phyloP scores from a whole-genome alignment of 345 rosid species.

The Pistacia vera region DNA sequence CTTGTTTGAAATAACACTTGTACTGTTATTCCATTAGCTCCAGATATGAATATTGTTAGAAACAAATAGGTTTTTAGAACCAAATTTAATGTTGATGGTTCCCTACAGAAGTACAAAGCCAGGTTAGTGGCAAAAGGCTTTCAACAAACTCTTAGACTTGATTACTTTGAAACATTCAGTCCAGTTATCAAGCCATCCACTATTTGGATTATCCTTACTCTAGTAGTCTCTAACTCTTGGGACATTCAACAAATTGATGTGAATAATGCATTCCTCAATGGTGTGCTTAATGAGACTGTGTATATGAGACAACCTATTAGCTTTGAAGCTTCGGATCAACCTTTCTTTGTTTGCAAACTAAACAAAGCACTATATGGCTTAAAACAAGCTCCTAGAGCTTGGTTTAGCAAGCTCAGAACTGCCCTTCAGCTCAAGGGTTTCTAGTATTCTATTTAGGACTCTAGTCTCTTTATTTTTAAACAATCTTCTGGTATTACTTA shows the following conservation, averaged over 20 bases:
- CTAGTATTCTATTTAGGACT: too few species aligned
- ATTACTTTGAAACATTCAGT: not conserved
- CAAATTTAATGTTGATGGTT: not conserved
- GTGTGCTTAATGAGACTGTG: not conserved
- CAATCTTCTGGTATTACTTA: too few species aligned
- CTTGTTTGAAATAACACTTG: not conserved
- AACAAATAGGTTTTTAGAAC: not conserved
- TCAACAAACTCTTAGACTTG: not conserved
- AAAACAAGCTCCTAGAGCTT: too few species aligned
- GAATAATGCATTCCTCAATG: not conserved
- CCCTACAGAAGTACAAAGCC: not conserved
- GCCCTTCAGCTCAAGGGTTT: not conserved
- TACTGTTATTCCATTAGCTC: not conserved
- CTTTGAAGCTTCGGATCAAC: not conserved
- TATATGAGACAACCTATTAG: not conserved
- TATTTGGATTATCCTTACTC: not conserved
- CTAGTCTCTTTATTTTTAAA: too few species aligned
- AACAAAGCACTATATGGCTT: too few species aligned
- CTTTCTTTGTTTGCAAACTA: not conserved
- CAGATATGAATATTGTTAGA: not conserved
- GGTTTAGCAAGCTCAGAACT: not conserved
- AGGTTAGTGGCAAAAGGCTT: too few species aligned
- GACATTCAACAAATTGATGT: not conserved
- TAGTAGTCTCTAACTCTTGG: not conserved
- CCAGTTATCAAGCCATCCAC: not conserved